Conservation (phyloP, 2,329 filamentous ascomycete species). For the Bertia moriformis region DNA sequence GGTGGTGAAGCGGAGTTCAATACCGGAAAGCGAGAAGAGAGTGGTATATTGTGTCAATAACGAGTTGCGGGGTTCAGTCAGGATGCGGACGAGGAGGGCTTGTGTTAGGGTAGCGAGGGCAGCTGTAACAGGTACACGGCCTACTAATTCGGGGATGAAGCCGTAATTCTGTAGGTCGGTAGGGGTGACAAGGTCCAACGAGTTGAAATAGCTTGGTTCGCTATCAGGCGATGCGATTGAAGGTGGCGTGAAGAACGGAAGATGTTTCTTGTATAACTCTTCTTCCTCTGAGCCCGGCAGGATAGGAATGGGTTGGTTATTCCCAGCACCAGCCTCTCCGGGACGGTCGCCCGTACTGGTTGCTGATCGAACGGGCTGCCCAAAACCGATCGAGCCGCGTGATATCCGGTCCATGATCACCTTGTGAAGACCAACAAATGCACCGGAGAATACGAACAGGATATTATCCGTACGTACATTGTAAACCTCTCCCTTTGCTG, state of each 20-base stretch:
- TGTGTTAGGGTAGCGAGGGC: background rate
- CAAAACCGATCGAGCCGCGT: conserved; percentile 54
- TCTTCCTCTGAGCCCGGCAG: conserved; percentile 1
- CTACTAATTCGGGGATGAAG: background rate
- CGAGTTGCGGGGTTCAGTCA: conserved; percentile 53
- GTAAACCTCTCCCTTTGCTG: background rate
- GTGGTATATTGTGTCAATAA: conserved; percentile 48
- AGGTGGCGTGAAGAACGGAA: background rate
- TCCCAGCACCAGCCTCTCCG: background rate
- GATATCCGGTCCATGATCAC: conserved; percentile 50
- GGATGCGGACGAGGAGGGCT: conserved; percentile 36
- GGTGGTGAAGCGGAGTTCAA: conserved; percentile 50
- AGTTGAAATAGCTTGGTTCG: background rate
- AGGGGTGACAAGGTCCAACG: background rate
- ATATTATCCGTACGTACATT: conserved; percentile 47
- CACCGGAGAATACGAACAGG: conserved; percentile 55
- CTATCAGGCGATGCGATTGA: background rate
- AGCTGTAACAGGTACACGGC: background rate
- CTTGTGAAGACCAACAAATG: conserved; percentile 49
- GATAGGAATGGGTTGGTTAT: background rate
- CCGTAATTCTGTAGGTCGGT: background rate
- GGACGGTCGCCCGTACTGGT: background rate
- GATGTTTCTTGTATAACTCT: conserved; percentile 1
- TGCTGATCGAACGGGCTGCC: conserved; percentile 37
- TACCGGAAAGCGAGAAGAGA: conserved; percentile 45